Evolutionary conservation across 768 basidiomycete species (phyloP).

Genomic region (Xerocomus potaroensis): DNA sequence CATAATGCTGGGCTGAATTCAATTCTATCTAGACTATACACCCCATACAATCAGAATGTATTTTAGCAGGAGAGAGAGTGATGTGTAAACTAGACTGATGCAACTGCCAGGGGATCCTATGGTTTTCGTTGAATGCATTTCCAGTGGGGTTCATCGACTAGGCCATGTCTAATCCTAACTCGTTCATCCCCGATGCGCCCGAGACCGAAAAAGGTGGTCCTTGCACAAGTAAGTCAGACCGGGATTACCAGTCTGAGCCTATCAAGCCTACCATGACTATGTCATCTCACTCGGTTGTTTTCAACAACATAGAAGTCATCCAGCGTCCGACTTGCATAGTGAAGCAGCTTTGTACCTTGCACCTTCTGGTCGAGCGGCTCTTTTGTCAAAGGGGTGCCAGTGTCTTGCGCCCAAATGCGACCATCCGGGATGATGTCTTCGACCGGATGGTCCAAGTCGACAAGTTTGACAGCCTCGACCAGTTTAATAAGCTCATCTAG

Average conservation of each 20-base stretch:
- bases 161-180: too few species aligned
- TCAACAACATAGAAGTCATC: conserved; percentile 63
- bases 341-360: conserved; percentile 44
- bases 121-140: too few species aligned
- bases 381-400: conserved; percentile 29
- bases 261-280: conserved; percentile 3
- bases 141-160: too few species aligned
- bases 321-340: conserved; percentile 44
- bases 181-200: too few species aligned
- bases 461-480: conserved; percentile 77
- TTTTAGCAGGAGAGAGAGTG: too few species aligned
- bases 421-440: conserved; percentile 35
- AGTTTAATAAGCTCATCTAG: conserved; percentile 70
- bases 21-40: too few species aligned
- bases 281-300: conserved; percentile 29
- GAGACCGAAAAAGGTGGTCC: too few species aligned
- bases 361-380: conserved; percentile 22
- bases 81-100: too few species aligned
- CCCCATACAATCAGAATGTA: too few species aligned
- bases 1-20: too few species aligned
- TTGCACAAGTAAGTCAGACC: conserved; percentile 1
- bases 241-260: not conserved
- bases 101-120: too few species aligned
- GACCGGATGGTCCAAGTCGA: conserved; percentile 36
- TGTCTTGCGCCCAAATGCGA: conserved; percentile 39